Conservation (phyloP, 768 basidiomycete species). For the Kwoniella mangroviensis region DNA sequence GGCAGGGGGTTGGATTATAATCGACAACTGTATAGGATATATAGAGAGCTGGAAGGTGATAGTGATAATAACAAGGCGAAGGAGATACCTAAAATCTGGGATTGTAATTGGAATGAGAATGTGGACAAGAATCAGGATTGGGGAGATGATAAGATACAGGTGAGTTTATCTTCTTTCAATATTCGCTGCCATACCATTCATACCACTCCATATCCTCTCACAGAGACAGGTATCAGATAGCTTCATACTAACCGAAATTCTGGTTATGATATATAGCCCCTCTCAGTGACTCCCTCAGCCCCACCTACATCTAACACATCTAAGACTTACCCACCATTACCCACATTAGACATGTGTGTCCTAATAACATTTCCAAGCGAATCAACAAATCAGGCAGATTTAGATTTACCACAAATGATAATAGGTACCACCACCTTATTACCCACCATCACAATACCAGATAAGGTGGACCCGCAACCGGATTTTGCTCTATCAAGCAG, state of each 20-base stretch:
- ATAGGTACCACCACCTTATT: slow-evolving; percentile 16
- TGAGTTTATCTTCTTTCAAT: background rate
- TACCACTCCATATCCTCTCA: too few relatives aligned
- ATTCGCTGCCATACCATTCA: too few relatives aligned
- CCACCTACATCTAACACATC: background rate
- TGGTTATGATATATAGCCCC: slow-evolving; percentile 11
- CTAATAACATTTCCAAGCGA: slow-evolving; percentile 20
- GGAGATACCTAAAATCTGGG: slow-evolving; percentile 25
- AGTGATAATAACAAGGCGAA: background rate
- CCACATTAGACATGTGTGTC: slow-evolving; percentile 19
- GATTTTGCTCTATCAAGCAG: too few relatives aligned
- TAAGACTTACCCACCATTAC: background rate
- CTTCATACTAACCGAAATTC: too few relatives aligned
- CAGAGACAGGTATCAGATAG: too few relatives aligned
- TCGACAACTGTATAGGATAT: background rate
- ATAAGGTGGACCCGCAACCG: background rate
- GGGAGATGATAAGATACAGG: background rate
- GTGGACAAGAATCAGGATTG: background rate
- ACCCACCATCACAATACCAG: slow-evolving; percentile 7
- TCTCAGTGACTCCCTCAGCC: slow-evolving; percentile 5
- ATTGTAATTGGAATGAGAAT: slow-evolving; percentile 11
- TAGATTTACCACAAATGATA: slow-evolving; percentile 21
- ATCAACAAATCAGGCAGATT: background rate
- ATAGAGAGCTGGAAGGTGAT: background rate
- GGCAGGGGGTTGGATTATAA: slow-evolving; percentile 12